Evolutionary conservation across 2,329 filamentous ascomycete genomes (phyloP).

Genomic region (Alternaria sp.): DNA sequence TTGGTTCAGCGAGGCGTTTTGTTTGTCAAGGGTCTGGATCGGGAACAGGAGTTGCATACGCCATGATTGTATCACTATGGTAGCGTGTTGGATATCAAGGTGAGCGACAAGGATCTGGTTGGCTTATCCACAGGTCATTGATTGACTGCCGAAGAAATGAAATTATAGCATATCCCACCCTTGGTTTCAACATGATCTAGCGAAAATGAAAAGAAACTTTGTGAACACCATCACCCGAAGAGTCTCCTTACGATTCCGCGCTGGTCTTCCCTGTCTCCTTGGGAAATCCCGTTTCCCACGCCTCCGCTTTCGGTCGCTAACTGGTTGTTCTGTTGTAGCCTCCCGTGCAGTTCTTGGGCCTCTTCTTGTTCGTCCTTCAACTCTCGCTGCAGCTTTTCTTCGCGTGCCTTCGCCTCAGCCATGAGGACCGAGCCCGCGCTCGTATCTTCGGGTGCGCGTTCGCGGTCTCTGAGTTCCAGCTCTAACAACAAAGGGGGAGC

Average conservation of each 20-base stretch:
- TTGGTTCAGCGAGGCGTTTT: slow-evolving; percentile 26
- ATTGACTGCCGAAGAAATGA: not conserved
- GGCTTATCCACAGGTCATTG: not conserved
- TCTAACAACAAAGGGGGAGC: too few relatives aligned
- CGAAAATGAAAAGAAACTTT: not conserved
- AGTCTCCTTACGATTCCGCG: not conserved
- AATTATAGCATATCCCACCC: not conserved
- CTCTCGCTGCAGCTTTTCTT: not conserved
- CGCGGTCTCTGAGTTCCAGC: too few relatives aligned
- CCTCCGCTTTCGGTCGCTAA: too few relatives aligned
- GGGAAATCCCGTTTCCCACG: not conserved
- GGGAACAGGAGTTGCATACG: slow-evolving; percentile 7
- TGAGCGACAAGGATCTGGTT: not conserved
- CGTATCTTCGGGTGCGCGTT: too few relatives aligned
- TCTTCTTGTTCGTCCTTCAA: not conserved
- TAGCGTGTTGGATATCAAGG: slow-evolving; percentile 11
- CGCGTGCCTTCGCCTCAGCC: not conserved
- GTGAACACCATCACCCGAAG: not conserved
- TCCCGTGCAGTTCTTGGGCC: not conserved
- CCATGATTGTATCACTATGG: slow-evolving; percentile 9
- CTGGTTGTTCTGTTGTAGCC: not conserved
- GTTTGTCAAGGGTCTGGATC: not conserved
- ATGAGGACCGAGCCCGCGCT: not conserved
- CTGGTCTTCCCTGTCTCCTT: not conserved
- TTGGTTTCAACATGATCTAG: not conserved